Base-by-base conservation (phyloP, 306 rosid genomes). In the Cucurbita moschata region DNA sequence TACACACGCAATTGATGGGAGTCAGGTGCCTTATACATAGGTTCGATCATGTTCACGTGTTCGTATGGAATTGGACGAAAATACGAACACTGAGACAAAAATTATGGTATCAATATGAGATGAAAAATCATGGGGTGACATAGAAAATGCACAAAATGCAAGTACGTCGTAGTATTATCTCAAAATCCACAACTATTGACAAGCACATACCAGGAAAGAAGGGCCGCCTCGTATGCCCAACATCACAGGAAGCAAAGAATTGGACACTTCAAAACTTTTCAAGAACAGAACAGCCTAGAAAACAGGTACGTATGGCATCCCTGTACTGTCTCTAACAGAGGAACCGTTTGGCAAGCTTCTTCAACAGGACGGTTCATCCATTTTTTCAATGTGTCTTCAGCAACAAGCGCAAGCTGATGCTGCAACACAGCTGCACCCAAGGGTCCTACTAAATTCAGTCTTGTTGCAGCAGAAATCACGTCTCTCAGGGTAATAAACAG, bases 291-390 rank as follows among this genome's bases (percentile, higher is more conserved):
- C 21, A 92, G 77, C 66, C 96, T 84, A 52, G 96, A 86, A 82
- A 84, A 88, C 86, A 92, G 79, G 86, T 88, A 92, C 63, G 64
- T 74, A 74, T 92, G 98, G 79, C 98, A 92, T 10, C 98, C 92
- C 78, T 90, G 98, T 72, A 90, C 88, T 0, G 86, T 85, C 75
- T 92, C 98, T 26, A 90, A 87, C 81, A 92, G 69, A 67, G 96
- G 87, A 76, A 85, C 79, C 46, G 83, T 79, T 82, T 90, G 96
- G 75, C 96, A 90, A 5, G 96, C 85, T 42, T 92, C 92, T 54
- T 87, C 96, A 13, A 64, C 87, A 0, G 19, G 55, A 3, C 88
- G 87, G 71, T 88, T 83, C 86, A 80, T 83, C 92, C 92, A 90
- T 75, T 82, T 86, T 40, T 71, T 75, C 76, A 90, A 75, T 57